A percentile compares a stretch with the other conserved stretches of the same genome.
Evolutionary conservation across 352 stramenopile genomes (phyloP).

Genomic region (Pythium dissimile): DNA sequence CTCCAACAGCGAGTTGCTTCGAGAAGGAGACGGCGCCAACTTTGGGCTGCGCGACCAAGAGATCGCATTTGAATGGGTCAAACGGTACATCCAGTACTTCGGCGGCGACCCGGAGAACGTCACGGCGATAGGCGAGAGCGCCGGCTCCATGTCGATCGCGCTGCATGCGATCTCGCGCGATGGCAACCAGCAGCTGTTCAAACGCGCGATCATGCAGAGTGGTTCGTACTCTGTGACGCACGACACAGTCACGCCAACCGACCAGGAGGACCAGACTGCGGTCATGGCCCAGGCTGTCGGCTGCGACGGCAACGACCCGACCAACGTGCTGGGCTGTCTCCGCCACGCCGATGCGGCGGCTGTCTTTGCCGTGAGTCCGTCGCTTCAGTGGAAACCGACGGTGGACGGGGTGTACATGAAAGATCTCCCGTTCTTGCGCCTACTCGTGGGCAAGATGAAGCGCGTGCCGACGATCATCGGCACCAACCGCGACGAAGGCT

Average conservation of each 20-base stretch:
- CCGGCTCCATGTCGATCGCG: neutral
- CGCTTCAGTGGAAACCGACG: neutral
- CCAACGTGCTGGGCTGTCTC: neutral
- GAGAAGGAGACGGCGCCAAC: conserved; percentile 24
- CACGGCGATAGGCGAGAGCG: conserved; percentile 23
- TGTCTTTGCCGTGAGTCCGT: neutral
- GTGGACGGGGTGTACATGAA: conserved; percentile 7
- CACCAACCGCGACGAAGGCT: conserved; percentile 17
- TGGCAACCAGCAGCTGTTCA: conserved; percentile 12
- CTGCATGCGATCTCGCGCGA: conserved; percentile 12
- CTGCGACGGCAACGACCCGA: neutral
- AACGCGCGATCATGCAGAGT: conserved; percentile 12
- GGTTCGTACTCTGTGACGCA: neutral
- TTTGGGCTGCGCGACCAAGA: conserved; percentile 22
- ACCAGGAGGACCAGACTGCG: neutral
- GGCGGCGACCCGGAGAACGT: conserved; percentile 30
- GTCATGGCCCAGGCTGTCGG: neutral
- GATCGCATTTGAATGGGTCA: conserved; percentile 27
- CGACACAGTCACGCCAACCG: neutral
- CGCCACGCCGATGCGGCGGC: neutral
- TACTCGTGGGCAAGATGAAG: neutral
- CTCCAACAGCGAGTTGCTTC: conserved; percentile 19
- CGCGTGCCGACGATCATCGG: conserved; percentile 10
- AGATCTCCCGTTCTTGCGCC: neutral
- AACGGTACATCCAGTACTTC: conserved; percentile 31